Evolutionary conservation across 768 basidiomycete species (phyloP).

Genomic region (Pleurotus ostreatus): DNA sequence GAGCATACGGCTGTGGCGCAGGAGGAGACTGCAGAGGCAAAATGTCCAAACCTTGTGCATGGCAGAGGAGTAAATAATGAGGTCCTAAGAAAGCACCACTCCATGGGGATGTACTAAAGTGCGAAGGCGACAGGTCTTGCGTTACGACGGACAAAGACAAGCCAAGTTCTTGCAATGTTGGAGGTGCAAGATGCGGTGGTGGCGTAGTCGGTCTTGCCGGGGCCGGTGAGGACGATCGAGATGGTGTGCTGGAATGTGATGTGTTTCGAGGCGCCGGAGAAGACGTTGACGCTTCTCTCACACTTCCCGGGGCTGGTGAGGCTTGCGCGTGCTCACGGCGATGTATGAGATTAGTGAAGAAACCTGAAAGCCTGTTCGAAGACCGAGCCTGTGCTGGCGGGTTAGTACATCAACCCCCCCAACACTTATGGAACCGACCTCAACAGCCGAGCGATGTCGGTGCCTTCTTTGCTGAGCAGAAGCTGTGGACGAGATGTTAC

Average conservation of each 20-base stretch:
- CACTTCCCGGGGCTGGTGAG: conserved; percentile 22
- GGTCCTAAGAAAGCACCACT: conserved; percentile 80
- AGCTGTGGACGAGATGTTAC: conserved; percentile 15
- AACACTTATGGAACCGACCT: conserved; percentile 40
- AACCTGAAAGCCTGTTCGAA: conserved; percentile 79
- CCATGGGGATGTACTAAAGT: conserved; percentile 71
- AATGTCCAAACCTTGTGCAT: conserved; percentile 82
- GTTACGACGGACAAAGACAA: conserved; percentile 68
- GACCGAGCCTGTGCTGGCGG: conserved; percentile 45
- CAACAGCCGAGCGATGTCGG: conserved; percentile 51
- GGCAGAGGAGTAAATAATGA: conserved; percentile 80
- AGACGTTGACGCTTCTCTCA: conserved; percentile 25
- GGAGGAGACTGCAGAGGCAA: conserved; percentile 77
- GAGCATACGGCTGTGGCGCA: conserved; percentile 70
- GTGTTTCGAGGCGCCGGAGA: conserved; percentile 16
- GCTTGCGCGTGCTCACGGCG: conserved; percentile 49
- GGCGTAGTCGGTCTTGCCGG: conserved; percentile 58
- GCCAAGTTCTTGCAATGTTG: conserved; percentile 72
- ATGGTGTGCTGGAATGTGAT: conserved; percentile 32
- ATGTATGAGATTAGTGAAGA: conserved; percentile 75
- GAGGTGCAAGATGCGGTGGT: conserved; percentile 68
- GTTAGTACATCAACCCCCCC: conserved; percentile 2
- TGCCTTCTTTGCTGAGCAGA: conserved; percentile 32
- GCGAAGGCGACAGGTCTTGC: conserved; percentile 64
- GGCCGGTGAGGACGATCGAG: conserved; percentile 53